phyloP scores from a whole-genome alignment of 768 basidiomycete species.

The Boletus reticuloceps region DNA sequence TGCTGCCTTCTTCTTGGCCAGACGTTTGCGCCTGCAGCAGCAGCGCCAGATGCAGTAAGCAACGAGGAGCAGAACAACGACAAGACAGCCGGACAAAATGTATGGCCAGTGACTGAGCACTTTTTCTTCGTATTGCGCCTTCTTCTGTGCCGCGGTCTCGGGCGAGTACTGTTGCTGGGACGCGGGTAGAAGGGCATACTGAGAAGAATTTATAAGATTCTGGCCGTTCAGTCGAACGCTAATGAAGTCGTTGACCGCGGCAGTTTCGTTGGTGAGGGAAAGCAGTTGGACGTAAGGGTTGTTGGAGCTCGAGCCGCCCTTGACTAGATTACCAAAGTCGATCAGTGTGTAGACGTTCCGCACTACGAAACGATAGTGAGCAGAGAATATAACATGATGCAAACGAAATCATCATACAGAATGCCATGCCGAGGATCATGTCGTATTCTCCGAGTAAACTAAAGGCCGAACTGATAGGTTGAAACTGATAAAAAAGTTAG shows the following conservation, averaged over 20 bases:
- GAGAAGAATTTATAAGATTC: conserved; percentile 51
- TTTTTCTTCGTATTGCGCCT: conserved; percentile 60
- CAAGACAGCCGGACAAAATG: conserved; percentile 60
- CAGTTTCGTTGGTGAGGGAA: conserved; percentile 49
- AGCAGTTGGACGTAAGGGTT: conserved; percentile 72
- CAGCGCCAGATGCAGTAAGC: conserved; percentile 59
- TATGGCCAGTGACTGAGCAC: conserved; percentile 73
- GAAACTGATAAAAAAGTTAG: conserved; percentile 51
- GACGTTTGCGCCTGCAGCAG: conserved; percentile 46
- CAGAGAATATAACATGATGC: not conserved
- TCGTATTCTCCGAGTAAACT: conserved; percentile 76
- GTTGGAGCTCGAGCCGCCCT: conserved; percentile 43
- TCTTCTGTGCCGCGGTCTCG: conserved; percentile 60
- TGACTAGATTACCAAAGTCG: conserved; percentile 69
- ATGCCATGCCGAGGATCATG: conserved; percentile 80
- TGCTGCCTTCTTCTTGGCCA: conserved; percentile 21
- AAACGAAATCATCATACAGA: conserved; percentile 46
- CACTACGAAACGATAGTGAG: conserved; percentile 42
- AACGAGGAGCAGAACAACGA: conserved; percentile 43
- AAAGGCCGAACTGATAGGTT: conserved; percentile 80
- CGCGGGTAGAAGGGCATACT: conserved; percentile 60
- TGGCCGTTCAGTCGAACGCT: conserved; percentile 55
- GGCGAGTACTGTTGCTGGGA: conserved; percentile 62
- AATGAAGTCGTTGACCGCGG: conserved; percentile 67
- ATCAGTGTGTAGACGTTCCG: conserved; percentile 74